Base-by-base conservation (phyloP, 441 rosid genomes). In the Populus hybrid region DNA sequence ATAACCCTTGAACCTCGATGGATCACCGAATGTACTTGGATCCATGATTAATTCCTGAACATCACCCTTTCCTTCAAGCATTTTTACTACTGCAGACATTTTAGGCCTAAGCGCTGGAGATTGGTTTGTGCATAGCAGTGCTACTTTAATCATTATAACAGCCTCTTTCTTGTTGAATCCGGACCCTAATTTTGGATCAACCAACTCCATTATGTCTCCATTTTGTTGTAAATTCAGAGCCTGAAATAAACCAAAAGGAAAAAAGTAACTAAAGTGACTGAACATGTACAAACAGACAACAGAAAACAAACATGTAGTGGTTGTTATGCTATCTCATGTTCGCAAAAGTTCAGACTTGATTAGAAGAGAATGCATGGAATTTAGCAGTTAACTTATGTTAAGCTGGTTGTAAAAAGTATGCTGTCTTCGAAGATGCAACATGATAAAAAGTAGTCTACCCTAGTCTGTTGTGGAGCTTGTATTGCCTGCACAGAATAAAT, bases 81-180 rank as follows among this genome's bases (percentile, higher is more conserved):
- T 93, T 32, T 83, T 86, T 11, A 87, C 93, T 0, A 88, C 93
- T 79, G 88, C 90, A 0, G 93, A 89, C 96, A 93, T 93, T 6
- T 85, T 76, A 23, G 93, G 96, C 46, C 94, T 86, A 8, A 82
- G 70, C 2, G 86, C 53, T 1, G 93, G 87, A 6, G 93, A 84
- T 9, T 81, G 89, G 23, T 83, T 89, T 4, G 96, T 83, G 79
- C 96, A 90, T 78, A 90, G 63, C 3, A 91, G 87, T 34, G 89
- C 90, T 16, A 89, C 88, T 85, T 88, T 87, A 18, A 87, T 77
- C 80, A 88, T 83, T 6, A 35, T 46, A 78, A 84, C 88, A 14
- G 88, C 94, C 82, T 91, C 94, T 72, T 71, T 77, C 53, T 65
- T 72, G 72, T 91, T 53, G 79, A 85, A 85, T 46, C 86, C 84